Percentiles rank a stretch among this genome's conserved stretches.
Evolutionary conservation across 176 grass and related monocot species (phyloP).

Genomic region (Hsuehochloa calcarea): DNA sequence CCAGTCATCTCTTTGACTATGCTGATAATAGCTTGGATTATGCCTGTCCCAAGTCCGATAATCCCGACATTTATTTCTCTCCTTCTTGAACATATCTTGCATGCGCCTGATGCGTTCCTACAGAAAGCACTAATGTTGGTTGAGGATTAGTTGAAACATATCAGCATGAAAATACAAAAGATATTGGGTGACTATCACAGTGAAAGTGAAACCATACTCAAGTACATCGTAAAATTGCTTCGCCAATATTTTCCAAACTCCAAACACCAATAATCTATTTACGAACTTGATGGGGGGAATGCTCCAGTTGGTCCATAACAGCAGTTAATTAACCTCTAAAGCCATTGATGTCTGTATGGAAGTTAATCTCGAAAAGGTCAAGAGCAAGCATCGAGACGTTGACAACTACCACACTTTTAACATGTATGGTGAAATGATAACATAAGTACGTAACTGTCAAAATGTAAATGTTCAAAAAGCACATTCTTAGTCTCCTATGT

Average conservation of each 20-base stretch:
- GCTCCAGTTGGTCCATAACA: not conserved
- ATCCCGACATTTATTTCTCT: conserved; percentile 62
- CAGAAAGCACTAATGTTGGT: conserved; percentile 22
- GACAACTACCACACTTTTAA: not conserved
- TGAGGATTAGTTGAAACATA: conserved; percentile 43
- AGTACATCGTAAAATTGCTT: not conserved
- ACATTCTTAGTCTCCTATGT: not conserved
- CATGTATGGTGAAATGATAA: not conserved
- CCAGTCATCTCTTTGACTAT: conserved; percentile 60
- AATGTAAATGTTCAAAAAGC: not conserved
- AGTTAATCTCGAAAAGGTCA: not conserved
- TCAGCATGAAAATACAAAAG: not conserved
- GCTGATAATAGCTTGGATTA: conserved; percentile 52
- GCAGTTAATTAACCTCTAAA: not conserved
- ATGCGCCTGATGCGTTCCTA: conserved; percentile 74
- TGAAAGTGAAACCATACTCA: not conserved
- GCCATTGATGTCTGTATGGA: not conserved
- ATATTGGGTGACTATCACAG: not conserved
- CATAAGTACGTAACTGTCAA: not conserved
- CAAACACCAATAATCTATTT: not conserved
- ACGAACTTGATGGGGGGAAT: not conserved
- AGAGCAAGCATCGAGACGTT: not conserved
- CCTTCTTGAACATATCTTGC: conserved; percentile 72
- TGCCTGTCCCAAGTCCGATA: conserved; percentile 44
- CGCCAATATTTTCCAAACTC: not conserved